Evolutionary conservation across 2,329 filamentous ascomycete species (phyloP).

Genomic region (Ceratocystis ficicola): DNA sequence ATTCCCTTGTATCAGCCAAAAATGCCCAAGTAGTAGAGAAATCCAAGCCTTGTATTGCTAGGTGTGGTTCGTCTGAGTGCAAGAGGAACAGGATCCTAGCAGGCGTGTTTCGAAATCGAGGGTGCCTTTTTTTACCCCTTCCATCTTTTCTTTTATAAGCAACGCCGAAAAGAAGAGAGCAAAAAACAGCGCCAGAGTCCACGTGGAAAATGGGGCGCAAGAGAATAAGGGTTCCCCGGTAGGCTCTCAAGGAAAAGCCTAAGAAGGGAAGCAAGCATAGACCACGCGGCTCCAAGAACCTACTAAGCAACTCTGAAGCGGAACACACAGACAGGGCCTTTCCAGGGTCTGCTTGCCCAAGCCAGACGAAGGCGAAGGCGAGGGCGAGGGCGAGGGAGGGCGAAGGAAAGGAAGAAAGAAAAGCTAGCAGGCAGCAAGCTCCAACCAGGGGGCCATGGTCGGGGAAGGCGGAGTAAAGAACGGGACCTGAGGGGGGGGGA

Average conservation of each 20-base stretch:
- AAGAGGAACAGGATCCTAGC: constrained; percentile 7
- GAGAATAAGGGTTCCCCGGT: not conserved
- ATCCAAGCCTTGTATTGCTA: not conserved
- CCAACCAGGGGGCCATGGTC: not conserved
- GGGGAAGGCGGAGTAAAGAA: not conserved
- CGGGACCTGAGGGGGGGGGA: constrained; percentile 6
- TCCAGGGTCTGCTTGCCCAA: not conserved
- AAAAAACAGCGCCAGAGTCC: not conserved
- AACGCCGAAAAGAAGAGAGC: not conserved
- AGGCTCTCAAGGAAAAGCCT: not conserved
- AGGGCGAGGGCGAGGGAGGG: not conserved
- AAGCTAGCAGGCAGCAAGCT: constrained; percentile 2
- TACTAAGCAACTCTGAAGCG: not conserved
- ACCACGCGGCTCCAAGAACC: not conserved
- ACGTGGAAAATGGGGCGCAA: not conserved
- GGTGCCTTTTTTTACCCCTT: not conserved
- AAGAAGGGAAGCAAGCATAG: not conserved
- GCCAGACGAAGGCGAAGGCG: no score
- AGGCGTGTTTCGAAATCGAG: constrained; percentile 9
- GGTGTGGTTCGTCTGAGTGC: not conserved
- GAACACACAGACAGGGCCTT: not conserved
- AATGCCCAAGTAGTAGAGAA: not conserved
- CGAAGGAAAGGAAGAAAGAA: not conserved
- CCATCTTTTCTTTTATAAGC: not conserved
- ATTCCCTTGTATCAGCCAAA: constrained; percentile 9